Percentiles rank a stretch among this genome's conserved stretches.
Conservation (phyloP, 768 basidiomycete genomes). For the Leucogyrophana mollusca region DNA sequence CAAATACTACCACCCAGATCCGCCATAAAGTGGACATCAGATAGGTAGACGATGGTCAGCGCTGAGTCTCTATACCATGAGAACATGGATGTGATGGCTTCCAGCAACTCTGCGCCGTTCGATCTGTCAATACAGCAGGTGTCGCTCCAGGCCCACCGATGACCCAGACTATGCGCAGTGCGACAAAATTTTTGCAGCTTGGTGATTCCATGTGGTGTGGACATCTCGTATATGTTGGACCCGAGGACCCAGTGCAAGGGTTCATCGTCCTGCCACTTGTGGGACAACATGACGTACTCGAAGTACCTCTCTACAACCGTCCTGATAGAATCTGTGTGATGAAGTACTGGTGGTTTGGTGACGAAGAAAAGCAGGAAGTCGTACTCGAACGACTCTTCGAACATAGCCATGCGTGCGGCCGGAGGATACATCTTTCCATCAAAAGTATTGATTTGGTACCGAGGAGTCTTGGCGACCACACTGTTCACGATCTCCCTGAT, state of each 20-base stretch:
- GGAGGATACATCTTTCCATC: slow-evolving; percentile 11
- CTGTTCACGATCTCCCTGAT: slow-evolving; percentile 2
- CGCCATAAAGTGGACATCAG: slow-evolving; percentile 7
- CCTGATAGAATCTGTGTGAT: not conserved
- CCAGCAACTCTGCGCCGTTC: slow-evolving; percentile 9
- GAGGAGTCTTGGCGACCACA: slow-evolving; percentile 7
- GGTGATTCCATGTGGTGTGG: not conserved
- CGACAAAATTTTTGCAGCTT: slow-evolving; percentile 16
- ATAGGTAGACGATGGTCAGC: slow-evolving; percentile 23
- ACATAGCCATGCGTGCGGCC: slow-evolving; percentile 6
- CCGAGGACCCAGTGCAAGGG: slow-evolving; percentile 5
- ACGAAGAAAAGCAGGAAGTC: slow-evolving; percentile 10
- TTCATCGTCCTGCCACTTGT: slow-evolving; percentile 19
- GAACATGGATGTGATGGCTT: slow-evolving; percentile 24
- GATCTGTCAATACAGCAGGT: slow-evolving; percentile 24
- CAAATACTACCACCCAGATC: slow-evolving; percentile 12
- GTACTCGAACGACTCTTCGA: slow-evolving; percentile 11
- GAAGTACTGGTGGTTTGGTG: not conserved
- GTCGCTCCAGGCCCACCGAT: too few relatives aligned
- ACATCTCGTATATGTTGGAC: slow-evolving; percentile 6
- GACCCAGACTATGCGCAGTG: slow-evolving; percentile 6
- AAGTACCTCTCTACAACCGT: slow-evolving; percentile 9
- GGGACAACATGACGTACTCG: slow-evolving; percentile 16
- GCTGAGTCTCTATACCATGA: slow-evolving; percentile 22
- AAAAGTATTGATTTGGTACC: slow-evolving; percentile 13